Base-by-base conservation (phyloP, 495 filamentous ascomycete genomes). In the Platismatia glauca region DNA sequence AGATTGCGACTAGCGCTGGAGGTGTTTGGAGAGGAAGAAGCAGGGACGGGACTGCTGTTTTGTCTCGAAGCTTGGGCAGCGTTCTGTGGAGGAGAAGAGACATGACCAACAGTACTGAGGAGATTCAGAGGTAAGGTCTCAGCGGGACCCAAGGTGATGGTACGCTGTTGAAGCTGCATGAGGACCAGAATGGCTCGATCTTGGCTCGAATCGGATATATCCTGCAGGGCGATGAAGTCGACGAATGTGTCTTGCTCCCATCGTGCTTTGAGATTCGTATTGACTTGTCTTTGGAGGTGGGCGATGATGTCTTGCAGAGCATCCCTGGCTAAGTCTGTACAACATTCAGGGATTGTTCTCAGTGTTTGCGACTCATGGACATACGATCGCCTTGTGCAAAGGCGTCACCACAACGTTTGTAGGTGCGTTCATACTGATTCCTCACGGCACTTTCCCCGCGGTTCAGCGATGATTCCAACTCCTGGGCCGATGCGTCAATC, bases 271-370 rank as follows among this genome's bases (percentile, higher is more conserved):
- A 81, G 72, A 31, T 76, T 74, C 29, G 71, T 67, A 39, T 81
- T 70, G 16, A 81, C 64, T n/a, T 75, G 72, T 11, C 67, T 60
- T 55, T 81, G 77, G 13, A 81, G 70, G 11, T 70, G 66, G 34
- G 78, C 74, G 24, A 76, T 74, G 41, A 81, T 76, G 60, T 79
- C 76, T 60, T 79, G 75, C 43, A 81, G 68, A 41, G 73, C 72
- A 44, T 76, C 71, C 7, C 70, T 63, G 29, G 74, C 72, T 31
- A 73, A 67, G 13, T 56, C 65, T 70, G 29, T 9, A 38, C 11
- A 12, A 33, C 11, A 39, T 16, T 63, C 27, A 63, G 57, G 44
- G 43, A 58, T 31, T 22, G 7, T 27, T 24, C 24, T 18, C 2
- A 18, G 7, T 24, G 20, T n/a, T 24, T 11, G 27, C 43, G 41